Evolutionary conservation across 1,139 yeast species (phyloP).

Genomic region (Pichia sp.): DNA sequence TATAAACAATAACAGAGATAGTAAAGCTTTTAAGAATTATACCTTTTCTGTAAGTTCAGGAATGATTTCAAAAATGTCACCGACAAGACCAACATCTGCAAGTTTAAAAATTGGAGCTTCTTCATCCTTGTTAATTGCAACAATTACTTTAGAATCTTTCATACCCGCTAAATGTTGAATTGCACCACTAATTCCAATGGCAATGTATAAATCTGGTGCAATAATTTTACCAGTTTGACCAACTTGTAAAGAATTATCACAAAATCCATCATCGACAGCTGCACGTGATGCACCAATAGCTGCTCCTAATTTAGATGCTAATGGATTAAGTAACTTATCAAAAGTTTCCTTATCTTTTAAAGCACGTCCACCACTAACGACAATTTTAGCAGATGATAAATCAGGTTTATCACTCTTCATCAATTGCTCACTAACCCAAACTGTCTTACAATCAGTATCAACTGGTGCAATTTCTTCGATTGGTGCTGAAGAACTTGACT

Average conservation of each 20-base stretch:
- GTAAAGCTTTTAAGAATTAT: conserved; percentile 21
- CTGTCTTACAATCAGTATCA: conserved; percentile 36
- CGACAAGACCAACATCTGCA: conserved; percentile 87
- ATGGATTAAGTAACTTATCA: conserved; percentile 69
- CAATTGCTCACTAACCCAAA: conserved; percentile 68
- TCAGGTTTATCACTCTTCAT: conserved; percentile 86
- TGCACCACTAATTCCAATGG: conserved; percentile 94
- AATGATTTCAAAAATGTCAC: conserved; percentile 76
- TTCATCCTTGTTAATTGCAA: conserved; percentile 88
- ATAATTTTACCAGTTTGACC: conserved; percentile 98
- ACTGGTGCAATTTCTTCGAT: conserved; percentile 46
- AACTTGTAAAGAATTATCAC: conserved; percentile 95
- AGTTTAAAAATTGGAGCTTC: conserved; percentile 92
- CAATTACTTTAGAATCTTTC: conserved; percentile 93
- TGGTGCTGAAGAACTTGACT: conserved; percentile 33
- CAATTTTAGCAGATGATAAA: conserved; percentile 70
- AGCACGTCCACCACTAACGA: conserved; percentile 94
- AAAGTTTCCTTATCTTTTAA: conserved; percentile 85
- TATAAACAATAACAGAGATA: background rate
- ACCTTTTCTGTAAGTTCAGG: conserved; percentile 83
- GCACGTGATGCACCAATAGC: conserved; percentile 98
- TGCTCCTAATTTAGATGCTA: conserved; percentile 80
- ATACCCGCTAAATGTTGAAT: conserved; percentile 98
- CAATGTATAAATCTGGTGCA: conserved; percentile 91
- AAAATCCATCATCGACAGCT: conserved; percentile 93